Percentiles rank a stretch among this genome's conserved stretches.
Evolutionary conservation across 139 green algal genomes (phyloP).

Genomic region (Chlamydomonas sp.): DNA sequence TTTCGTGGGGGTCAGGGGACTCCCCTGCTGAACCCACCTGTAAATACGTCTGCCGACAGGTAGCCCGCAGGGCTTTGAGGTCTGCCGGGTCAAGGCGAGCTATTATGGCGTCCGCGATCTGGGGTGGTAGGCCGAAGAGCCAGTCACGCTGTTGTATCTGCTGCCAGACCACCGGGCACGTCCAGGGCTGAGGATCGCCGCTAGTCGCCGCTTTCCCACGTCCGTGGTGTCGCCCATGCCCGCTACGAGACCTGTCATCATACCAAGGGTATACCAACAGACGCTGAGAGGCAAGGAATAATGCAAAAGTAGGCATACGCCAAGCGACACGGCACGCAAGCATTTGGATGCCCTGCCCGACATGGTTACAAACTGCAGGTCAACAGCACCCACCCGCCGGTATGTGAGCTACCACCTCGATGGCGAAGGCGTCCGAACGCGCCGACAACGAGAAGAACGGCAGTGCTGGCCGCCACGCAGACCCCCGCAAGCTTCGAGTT

Average conservation of each 20-base stretch:
- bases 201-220: background rate
- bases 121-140: conserved; percentile 31
- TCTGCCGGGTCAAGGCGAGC: background rate
- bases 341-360: too few relatives aligned
- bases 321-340: too few relatives aligned
- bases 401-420: too few relatives aligned
- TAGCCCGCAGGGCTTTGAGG: conserved; percentile 21
- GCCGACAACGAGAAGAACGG: too few relatives aligned
- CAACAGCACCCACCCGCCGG: too few relatives aligned
- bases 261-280: too few relatives aligned
- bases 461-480: too few relatives aligned
- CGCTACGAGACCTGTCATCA: background rate
- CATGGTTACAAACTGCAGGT: too few relatives aligned
- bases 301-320: too few relatives aligned
- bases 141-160: conserved; percentile 38
- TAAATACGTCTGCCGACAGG: conserved; percentile 32
- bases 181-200: background rate
- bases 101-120: conserved; percentile 30
- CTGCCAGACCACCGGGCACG: conserved; percentile 24
- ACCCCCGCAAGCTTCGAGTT: too few relatives aligned
- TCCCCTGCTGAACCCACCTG: conserved; percentile 4
- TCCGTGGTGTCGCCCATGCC: background rate
- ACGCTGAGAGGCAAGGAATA: too few relatives aligned
- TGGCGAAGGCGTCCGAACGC: too few relatives aligned
- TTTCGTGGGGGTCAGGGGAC: background rate